Evolutionary conservation across 306 rosid species (phyloP).

Genomic region (Clitoria ternatea): DNA sequence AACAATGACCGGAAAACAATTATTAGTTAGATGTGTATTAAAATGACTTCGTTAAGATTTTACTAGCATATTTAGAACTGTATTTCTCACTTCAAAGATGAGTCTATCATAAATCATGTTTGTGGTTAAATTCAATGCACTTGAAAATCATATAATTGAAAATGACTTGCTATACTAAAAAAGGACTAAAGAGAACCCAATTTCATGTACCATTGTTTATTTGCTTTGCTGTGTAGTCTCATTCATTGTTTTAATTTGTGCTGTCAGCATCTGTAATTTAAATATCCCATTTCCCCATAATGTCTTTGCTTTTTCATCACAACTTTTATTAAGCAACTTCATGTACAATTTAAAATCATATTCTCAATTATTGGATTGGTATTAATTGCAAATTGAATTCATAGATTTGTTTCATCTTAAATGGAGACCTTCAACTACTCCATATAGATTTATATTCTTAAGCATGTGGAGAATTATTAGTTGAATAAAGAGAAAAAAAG

Average conservation of each 20-base stretch:
- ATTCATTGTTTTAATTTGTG: neutral
- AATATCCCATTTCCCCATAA: neutral
- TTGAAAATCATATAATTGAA: neutral
- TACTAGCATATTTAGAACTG: no score
- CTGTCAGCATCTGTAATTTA: neutral
- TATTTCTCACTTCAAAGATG: no score
- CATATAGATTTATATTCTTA: no score
- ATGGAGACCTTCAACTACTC: no score
- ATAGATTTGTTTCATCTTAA: neutral
- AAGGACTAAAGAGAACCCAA: neutral
- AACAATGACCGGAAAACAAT: no score
- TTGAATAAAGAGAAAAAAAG: no score
- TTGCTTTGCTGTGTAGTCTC: neutral
- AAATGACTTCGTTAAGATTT: no score
- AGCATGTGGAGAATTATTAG: no score
- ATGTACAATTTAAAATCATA: neutral
- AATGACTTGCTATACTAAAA: neutral
- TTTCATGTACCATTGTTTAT: no score
- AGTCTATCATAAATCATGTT: neutral
- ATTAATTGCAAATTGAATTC: neutral
- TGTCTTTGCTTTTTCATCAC: neutral
- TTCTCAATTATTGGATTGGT: neutral
- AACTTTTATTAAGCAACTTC: neutral
- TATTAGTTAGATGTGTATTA: no score
- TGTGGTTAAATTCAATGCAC: neutral